Evolutionary conservation across 2,329 filamentous ascomycete genomes (phyloP), one percentile per base, ranked within the genome.

Genomic region (Cercospora sp.): DNA sequence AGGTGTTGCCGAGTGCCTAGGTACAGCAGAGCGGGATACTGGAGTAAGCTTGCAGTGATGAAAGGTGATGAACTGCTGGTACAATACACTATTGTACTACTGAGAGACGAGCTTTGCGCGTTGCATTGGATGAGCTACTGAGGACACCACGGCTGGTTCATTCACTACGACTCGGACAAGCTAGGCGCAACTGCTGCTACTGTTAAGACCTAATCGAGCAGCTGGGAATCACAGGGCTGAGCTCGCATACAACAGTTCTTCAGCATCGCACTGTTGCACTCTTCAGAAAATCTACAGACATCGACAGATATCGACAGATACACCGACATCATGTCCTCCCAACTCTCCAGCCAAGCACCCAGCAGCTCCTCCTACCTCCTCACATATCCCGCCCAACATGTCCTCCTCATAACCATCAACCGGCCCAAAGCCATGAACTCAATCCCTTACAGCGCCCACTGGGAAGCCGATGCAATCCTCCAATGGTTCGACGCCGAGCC

Each of bases 351-450:
- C 30, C 70, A 70, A 51, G 73, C 74, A 9, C 74, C 74, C 7
- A 60, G 70, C 6, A 72, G 73, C 23, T 65, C 66, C 16, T 74
- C 73, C 39, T 75, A 73, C 65, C 42, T 67, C 42, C 79, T 86
- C 69, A 77, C 79, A 61, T 84, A 83, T 69, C 85, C 85, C 1
- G 78, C 79, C 18, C 79, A 80, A 1, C 76, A 81, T 69, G 81
- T 86, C 62, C 78, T 87, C 9, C 81, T 85, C 65, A 81, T 87
- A 30, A 85, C 83, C 59, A 85, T 87, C 70, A 83, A 85, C 69
- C 81, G 83, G n/a, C 80, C 83, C 58, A 77, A 76, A 60, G 77
- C 79, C 63, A 82, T 85, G 80, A 86, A 87, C 73, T 80, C 79
- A 4, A 76, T 84, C 59, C 77, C 80, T 30, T 78, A 75, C 64